Percentiles rank a stretch among this genome's conserved stretches.
Evolutionary conservation across 2,329 filamentous ascomycete genomes (phyloP).

Genomic region (Pestalotiopsis sp.): DNA sequence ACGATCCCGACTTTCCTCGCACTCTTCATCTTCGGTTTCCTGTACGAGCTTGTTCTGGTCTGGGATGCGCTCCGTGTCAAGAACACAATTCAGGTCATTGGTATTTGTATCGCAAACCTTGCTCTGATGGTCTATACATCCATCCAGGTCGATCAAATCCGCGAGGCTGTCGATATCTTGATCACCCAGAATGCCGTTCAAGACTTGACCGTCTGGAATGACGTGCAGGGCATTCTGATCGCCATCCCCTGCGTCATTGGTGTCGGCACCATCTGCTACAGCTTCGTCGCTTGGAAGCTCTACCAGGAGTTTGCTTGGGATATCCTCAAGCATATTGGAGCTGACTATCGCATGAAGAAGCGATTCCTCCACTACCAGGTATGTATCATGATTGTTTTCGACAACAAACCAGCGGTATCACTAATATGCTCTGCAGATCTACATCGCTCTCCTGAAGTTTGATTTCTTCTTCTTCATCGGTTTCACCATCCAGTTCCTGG

Average conservation of each 20-base stretch:
- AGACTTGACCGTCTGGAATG: constrained; percentile 61
- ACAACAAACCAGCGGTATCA: background rate
- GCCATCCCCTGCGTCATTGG: constrained; percentile 85
- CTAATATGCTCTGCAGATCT: constrained; percentile 64
- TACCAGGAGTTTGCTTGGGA: constrained; percentile 99
- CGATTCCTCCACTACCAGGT: constrained; percentile 97
- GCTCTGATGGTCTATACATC: constrained; percentile 91
- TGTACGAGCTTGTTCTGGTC: constrained; percentile 87
- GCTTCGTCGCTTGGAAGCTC: constrained; percentile 85
- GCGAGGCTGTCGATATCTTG: constrained; percentile 68
- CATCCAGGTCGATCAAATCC: constrained; percentile 90
- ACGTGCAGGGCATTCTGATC: constrained; percentile 76
- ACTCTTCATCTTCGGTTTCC: constrained; percentile 94
- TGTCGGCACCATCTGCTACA: constrained; percentile 72
- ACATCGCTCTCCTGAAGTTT: constrained; percentile 96
- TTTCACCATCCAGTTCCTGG: constrained; percentile 96
- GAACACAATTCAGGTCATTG: constrained; percentile 98
- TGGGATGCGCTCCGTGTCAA: constrained; percentile 94
- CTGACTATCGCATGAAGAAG: constrained; percentile 95
- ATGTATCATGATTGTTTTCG: constrained; percentile 19
- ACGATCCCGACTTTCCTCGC: constrained; percentile 95
- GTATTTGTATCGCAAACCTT: constrained; percentile 88
- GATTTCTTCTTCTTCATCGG: constrained; percentile 99
- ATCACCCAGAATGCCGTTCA: constrained; percentile 45
- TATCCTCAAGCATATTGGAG: constrained; percentile 98